Conservation (phyloP, 768 basidiomycete species). For the Chalciporus sphaerocephalus region DNA sequence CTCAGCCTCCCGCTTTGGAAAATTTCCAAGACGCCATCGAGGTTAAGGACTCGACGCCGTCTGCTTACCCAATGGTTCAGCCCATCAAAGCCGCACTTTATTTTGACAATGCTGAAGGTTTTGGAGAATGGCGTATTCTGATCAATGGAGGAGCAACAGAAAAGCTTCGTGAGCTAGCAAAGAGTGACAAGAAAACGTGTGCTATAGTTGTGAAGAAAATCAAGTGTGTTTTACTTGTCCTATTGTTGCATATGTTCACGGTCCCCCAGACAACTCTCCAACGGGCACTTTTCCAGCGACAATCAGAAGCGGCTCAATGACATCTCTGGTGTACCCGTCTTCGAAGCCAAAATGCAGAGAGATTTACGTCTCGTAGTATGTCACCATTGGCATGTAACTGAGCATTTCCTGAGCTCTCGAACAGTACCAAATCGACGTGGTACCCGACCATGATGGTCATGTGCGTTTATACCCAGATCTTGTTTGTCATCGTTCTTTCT, state of each 20-base stretch:
- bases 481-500: neutral
- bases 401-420: neutral
- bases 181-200: slow-evolving; percentile 45
- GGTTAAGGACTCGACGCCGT: slow-evolving; percentile 12
- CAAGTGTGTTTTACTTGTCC: slow-evolving; percentile 37
- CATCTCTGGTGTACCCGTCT: slow-evolving; percentile 50
- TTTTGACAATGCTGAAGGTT: slow-evolving; percentile 54
- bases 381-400: neutral
- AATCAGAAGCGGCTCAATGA: slow-evolving; percentile 61
- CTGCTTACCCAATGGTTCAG: slow-evolving; percentile 45
- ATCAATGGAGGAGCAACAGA: slow-evolving; percentile 48
- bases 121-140: slow-evolving; percentile 62
- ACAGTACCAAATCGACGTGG: slow-evolving; percentile 49
- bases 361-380: slow-evolving; percentile 50
- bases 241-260: neutral
- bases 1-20: neutral
- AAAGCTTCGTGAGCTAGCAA: slow-evolving; percentile 45
- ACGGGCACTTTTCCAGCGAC: slow-evolving; percentile 63
- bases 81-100: slow-evolving; percentile 59
- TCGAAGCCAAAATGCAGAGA: slow-evolving; percentile 62
- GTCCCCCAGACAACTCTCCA: slow-evolving; percentile 55
- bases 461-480: slow-evolving; percentile 15
- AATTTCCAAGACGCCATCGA: neutral
- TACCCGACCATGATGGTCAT: slow-evolving; percentile 34
- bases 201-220: slow-evolving; percentile 64